These are phyloP conservation scores for Gardenia jasminoides DNA, from an alignment of 257 asterid species.

Conservation along the genomic window DNA sequence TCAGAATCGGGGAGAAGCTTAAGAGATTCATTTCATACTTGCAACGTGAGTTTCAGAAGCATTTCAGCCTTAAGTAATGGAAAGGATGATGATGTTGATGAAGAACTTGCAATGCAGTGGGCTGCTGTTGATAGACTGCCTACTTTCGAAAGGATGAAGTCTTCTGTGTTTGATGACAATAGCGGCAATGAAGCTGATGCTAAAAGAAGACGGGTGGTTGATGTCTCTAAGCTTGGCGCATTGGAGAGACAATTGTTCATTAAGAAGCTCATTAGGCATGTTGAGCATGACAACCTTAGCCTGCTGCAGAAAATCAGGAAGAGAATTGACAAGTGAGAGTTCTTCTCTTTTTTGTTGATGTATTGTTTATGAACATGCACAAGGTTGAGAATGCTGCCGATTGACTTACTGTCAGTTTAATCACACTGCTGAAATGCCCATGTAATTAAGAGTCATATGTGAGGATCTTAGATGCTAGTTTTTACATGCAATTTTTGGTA, in stretches of 20 bases:
- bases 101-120: conserved; percentile 40
- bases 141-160: conserved; percentile 31
- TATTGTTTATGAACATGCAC: too few relatives aligned
- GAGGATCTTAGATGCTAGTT: too few relatives aligned
- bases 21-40: conserved; percentile 23
- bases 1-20: conserved; percentile 30
- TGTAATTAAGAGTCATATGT: too few relatives aligned
- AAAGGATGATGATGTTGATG: conserved; percentile 1
- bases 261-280: conserved; percentile 31
- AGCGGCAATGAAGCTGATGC: conserved; percentile 7
- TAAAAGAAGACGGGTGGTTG: conserved; percentile 25
- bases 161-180: conserved; percentile 29
- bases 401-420: too few relatives aligned
- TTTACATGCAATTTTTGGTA: too few relatives aligned
- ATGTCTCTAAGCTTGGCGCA: conserved; percentile 41
- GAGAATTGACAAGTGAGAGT: conserved; percentile 30
- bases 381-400: not conserved
- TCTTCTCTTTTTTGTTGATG: not conserved
- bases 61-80: conserved; percentile 10
- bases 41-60: conserved; percentile 7
- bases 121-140: conserved; percentile 49
- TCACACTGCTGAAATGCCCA: too few relatives aligned
- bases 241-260: conserved; percentile 34
- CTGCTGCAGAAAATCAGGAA: conserved; percentile 25
- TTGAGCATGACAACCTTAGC: conserved; percentile 34